Evolutionary conservation across 2,329 filamentous ascomycete species (phyloP), one percentile per base, ranked within the genome.

Genomic region (Fusarium stilboides): DNA sequence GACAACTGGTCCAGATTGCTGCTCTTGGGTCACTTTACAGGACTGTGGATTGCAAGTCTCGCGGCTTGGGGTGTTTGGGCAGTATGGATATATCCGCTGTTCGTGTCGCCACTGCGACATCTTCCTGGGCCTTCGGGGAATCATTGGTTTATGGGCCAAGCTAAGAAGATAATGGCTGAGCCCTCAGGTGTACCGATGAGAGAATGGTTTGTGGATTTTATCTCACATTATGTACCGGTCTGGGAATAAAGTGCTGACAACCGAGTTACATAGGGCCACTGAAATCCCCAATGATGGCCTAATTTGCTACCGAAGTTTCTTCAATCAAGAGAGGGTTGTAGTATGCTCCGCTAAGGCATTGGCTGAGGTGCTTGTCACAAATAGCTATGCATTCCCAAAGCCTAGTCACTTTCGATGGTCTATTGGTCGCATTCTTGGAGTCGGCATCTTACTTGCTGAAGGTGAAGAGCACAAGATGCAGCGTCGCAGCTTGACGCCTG

Each of bases 391-490:
- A 40, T 94, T 92, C 69, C 75, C 84, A 44, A 94, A 93, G 75
- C 91, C 91, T 0, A 53, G 72, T 2, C 75, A 83, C 24, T 71
- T 92, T 31, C 82, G 87, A 34, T 79, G 80, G 43, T 84, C 85
- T 2, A 80, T 95, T 6, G 87, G 86, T 3, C 84, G 88, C 22
- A 83, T 94, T 26, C 83, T 95, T 14, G 91, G 93, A 12, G 80
- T 90, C 14, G 92, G 92, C 12, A 82, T 95, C 15, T 80, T 98
- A 37, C 82, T 98, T 13, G 92, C 93, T 3, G 94, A 98, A 79
- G 94, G 94, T n/a, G 92, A 97, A 14, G 92, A 94, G 74, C 95
- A 98, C 79, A 96, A 92, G 81, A 82, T 88, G 73, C 92, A 94
- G 81, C 87, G 94, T 46, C 94, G 92, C 77, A 89, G 91, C 60